Base-by-base conservation (phyloP, 371 early-diverging fungal genomes). In the Parasitella parasitica region DNA sequence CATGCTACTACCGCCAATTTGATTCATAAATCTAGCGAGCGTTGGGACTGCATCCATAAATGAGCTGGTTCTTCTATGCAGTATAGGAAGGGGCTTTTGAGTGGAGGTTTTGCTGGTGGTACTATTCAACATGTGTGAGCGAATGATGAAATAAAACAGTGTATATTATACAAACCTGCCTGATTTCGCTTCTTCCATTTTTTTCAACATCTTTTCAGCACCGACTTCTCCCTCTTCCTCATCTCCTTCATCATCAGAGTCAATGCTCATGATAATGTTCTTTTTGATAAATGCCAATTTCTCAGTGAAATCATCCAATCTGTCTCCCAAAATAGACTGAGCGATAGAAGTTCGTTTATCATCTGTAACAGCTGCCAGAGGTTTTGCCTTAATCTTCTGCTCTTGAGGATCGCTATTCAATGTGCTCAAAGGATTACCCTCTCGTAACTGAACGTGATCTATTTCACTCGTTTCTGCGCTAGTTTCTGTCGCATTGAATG, bases 271-370 rank as follows among this genome's bases (percentile, higher is more conserved):
- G 13, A 73, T 75, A 22, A 76, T 74, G 28, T 71, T 80, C 46
- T 80, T 80, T 37, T 73, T 73, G 9, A 80, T 80, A 59, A 67
- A 77, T 6, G 77, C 73, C 36, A 77, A 57, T 27, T 75, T 75
- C 34, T 75, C 80, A 18, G 76, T 77, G 38, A 80, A 67, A 41
- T 77, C 75, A 16, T 77, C 80, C 1, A 75, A 37, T 54, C 70
- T 70, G 46, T 80, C 80, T 2, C 73, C 74, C 13, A 80, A 39
- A 11, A 77, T 53, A 0, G 75, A 67, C 12, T 76, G 75, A 0
- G 80, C 73, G 0, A 71, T 64, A 4, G 76, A 70, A 1, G 55
- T 35, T 46, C 49, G 34, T 41, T 51, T 38, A 6, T 59, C 35
- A 8, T 49, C 15, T 28, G 18, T 27, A 18, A n/a, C 16, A 16